These are phyloP conservation scores for Papiliotrema terrestris DNA, from an alignment of 1,284 basidiomycete genomes.

Conservation along the genomic window DNA sequence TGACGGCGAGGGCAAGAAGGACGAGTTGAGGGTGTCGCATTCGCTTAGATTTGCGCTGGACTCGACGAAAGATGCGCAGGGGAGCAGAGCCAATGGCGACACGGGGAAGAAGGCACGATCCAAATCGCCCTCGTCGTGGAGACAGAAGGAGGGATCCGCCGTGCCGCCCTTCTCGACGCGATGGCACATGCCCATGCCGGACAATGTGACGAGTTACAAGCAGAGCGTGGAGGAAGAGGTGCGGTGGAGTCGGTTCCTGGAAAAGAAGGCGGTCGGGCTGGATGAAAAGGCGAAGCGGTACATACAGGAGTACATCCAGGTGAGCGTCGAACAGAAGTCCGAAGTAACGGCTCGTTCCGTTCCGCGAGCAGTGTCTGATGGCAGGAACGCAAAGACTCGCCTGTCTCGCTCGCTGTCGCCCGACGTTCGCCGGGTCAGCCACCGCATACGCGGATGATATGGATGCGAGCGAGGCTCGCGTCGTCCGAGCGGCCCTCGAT, in stretches of 20 bases:
- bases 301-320: constrained; percentile 52
- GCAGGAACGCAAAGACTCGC: constrained; percentile 66
- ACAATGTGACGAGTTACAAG: constrained; percentile 58
- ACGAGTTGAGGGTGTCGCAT: constrained; percentile 14
- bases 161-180: constrained; percentile 15
- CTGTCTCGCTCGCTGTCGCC: constrained; percentile 59
- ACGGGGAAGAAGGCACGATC: not conserved
- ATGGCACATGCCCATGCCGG: constrained; percentile 36
- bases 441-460: constrained; percentile 62
- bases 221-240: constrained; percentile 62
- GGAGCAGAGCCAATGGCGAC: not conserved
- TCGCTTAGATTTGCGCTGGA: constrained; percentile 20
- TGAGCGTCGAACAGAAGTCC: constrained; percentile 28
- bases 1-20: not conserved
- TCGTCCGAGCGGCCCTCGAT: constrained; percentile 58
- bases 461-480: constrained; percentile 66
- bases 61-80: not conserved
- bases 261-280: constrained; percentile 13
- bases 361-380: not conserved
- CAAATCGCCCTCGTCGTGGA: not conserved
- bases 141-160: not conserved
- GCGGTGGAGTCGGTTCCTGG: constrained; percentile 44
- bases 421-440: constrained; percentile 6
- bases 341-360: not conserved
- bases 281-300: constrained; percentile 20